phyloP scores from a whole-genome alignment of 495 filamentous ascomycete species.

The Pseudomonodictys pantanalensis region DNA sequence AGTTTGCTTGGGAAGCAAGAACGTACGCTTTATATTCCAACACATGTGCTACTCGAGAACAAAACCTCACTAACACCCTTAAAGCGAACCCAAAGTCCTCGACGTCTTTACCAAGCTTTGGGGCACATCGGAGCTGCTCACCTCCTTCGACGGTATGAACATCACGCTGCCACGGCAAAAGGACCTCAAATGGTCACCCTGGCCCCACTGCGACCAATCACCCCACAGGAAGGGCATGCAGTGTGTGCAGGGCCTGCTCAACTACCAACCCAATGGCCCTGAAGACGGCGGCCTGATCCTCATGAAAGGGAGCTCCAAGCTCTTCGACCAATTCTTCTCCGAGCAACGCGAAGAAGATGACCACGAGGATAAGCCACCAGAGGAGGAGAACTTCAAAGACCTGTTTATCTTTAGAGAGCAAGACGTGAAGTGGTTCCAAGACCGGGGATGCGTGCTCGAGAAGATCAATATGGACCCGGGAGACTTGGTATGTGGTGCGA shows the following conservation, averaged over 20 bases:
- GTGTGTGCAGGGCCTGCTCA: constrained; percentile 51
- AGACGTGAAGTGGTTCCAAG: constrained; percentile 46
- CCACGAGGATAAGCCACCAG: constrained; percentile 42
- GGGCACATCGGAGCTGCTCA: constrained; percentile 44
- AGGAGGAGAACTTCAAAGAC: constrained; percentile 40
- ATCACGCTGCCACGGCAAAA: constrained; percentile 39
- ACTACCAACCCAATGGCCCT: constrained; percentile 45
- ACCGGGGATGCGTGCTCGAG: constrained; percentile 42
- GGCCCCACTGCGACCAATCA: constrained; percentile 51
- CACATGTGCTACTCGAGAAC: too few relatives aligned
- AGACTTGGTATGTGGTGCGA: constrained; percentile 40
- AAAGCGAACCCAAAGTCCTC: constrained; percentile 45
- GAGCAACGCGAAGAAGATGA: constrained; percentile 36
- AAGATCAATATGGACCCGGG: constrained; percentile 46
- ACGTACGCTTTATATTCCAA: constrained; percentile 1
- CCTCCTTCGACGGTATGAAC: constrained; percentile 46
- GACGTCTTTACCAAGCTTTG: constrained; percentile 45
- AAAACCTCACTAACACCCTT: too few relatives aligned
- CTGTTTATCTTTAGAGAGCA: constrained; percentile 41
- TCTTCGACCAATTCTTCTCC: constrained; percentile 43
- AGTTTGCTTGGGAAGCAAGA: constrained; percentile 50
- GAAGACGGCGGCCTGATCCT: constrained; percentile 47
- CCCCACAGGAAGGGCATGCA: constrained; percentile 46
- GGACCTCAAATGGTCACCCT: constrained; percentile 37
- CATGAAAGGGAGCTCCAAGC: constrained; percentile 44